These are phyloP conservation scores for Phytophthora kernoviae DNA, from an alignment of 352 stramenopile genomes.

Conservation along the genomic window DNA sequence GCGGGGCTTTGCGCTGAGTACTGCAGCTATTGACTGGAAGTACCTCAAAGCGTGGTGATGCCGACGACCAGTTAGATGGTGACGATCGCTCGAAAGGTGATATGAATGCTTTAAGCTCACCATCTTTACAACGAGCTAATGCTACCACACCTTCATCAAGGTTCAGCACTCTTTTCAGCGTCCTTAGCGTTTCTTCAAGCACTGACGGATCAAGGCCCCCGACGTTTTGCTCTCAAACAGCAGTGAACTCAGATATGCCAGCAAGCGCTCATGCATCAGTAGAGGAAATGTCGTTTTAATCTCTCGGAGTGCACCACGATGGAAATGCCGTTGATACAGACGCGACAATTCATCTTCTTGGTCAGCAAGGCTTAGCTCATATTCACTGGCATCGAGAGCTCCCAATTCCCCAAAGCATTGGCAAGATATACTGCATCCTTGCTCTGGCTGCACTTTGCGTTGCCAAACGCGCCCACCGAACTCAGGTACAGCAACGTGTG, in stretches of 20 bases:
- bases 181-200: conserved; percentile 47
- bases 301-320: conserved; percentile 57
- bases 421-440: conserved; percentile 43
- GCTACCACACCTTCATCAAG: conserved; percentile 41
- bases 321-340: conserved; percentile 64
- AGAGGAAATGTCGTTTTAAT: conserved; percentile 49
- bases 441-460: conserved; percentile 2
- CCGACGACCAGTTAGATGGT: conserved; percentile 63
- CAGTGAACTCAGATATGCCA: conserved; percentile 66
- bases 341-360: conserved; percentile 52
- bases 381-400: conserved; percentile 56
- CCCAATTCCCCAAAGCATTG: conserved; percentile 73
- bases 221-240: conserved; percentile 54
- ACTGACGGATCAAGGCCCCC: conserved; percentile 31
- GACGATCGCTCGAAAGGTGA: conserved; percentile 49
- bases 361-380: conserved; percentile 63
- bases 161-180: conserved; percentile 56
- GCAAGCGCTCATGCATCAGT: conserved; percentile 65
- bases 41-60: background rate
- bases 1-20: conserved; percentile 2
- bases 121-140: conserved; percentile 55
- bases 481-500: conserved; percentile 63
- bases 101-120: conserved; percentile 71
- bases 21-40: background rate
- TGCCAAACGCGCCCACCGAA: conserved; percentile 26